phyloP scores from a whole-genome alignment of 2,329 filamentous ascomycete species.

The Stagonosporopsis vannaccii region DNA sequence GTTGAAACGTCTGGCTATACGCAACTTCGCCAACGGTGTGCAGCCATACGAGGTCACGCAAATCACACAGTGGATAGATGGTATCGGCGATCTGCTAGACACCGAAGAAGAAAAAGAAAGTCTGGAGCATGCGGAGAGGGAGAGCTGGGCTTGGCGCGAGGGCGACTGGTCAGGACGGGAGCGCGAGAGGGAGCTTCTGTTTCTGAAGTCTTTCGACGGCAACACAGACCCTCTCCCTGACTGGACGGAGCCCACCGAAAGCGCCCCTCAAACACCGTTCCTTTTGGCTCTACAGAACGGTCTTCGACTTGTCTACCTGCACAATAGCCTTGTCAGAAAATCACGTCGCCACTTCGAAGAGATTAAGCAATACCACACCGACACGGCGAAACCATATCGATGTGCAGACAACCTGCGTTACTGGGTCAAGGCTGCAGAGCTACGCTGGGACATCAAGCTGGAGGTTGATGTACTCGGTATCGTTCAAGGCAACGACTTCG shows the following conservation, averaged over 20 bases:
- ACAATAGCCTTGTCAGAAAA: conserved; percentile 86
- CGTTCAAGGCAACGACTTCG: conserved; percentile 74
- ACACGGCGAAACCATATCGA: conserved; percentile 93
- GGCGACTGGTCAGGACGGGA: conserved; percentile 77
- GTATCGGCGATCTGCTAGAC: conserved; percentile 77
- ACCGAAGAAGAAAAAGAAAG: conserved; percentile 80
- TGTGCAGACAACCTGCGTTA: conserved; percentile 92
- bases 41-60: conserved; percentile 77
- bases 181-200: conserved; percentile 79
- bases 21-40: conserved; percentile 85
- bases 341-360: conserved; percentile 87
- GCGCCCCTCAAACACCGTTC: conserved; percentile 73
- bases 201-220: conserved; percentile 77
- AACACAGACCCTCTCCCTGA: conserved; percentile 67
- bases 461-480: conserved; percentile 86
- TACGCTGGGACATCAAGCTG: conserved; percentile 88
- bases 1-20: conserved; percentile 86
- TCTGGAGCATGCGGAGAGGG: conserved; percentile 73
- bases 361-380: conserved; percentile 88
- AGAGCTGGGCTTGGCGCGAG: conserved; percentile 80
- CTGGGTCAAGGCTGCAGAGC: conserved; percentile 95
- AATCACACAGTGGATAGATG: conserved; percentile 80
- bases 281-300: conserved; percentile 78
- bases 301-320: conserved; percentile 80
- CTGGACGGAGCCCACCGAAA: conserved; percentile 68